Evolutionary conservation across 495 filamentous ascomycete genomes (phyloP), one percentile per base, ranked within the genome.

Genomic region (Lichenothelia convexa): DNA sequence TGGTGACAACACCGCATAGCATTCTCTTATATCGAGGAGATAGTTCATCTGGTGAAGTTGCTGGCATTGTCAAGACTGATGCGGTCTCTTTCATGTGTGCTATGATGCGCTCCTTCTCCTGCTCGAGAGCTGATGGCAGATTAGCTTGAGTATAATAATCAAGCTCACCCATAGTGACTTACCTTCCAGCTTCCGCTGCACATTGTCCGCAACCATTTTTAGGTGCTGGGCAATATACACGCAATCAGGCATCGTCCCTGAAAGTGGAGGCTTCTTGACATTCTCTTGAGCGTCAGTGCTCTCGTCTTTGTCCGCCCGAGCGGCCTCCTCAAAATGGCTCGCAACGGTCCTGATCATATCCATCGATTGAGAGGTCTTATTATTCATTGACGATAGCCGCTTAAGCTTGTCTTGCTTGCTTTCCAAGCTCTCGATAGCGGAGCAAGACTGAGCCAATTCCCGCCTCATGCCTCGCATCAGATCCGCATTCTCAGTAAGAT

Each of bases 1-100:
- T 42, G 3, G 43, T 43, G 26, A 42, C 36, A 12, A 51, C 45
- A 13, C 48, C 48, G 15, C 48, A 45, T 4, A 51, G 45, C 3
- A 36, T 40, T 12, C 16, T 11, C 19, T 8, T 12, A 1, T 33
- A 18, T 33, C 16, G 9, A n/a, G n/a, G n/a, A n/a, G n/a, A n/a
- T n/a, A n/a, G n/a, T n/a, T n/a, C n/a, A n/a, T n/a, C n/a, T n/a
- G n/a, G n/a, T n/a, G n/a, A n/a, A n/a, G n/a, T n/a, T n/a, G n/a
- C n/a, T n/a, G n/a, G n/a, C 31, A 1, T 33, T 11, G 31, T 12
- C 9, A 18, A 33, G 31, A 29, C 24, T 9, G 24, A 29, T 3
- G 31, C n/a, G 31, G 8, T 18, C 9, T 1, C 31, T 12, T 9
- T 8, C 11, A 15, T 33, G 11, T 12, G 9, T 8, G 16, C 9